Conservation (phyloP, 75 land plant species). For the Pinus taeda region DNA sequence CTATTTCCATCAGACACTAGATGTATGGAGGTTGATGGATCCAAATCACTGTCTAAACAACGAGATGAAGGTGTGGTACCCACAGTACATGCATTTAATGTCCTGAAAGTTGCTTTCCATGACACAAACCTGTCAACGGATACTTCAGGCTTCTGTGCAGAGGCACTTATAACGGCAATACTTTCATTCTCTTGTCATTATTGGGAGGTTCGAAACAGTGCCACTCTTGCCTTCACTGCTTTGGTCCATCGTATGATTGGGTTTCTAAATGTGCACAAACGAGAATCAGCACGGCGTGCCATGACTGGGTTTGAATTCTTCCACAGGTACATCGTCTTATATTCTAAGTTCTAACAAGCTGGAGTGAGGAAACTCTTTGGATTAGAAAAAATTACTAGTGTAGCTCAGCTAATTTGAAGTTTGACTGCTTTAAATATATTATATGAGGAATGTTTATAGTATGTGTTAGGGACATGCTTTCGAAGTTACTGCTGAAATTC, state of each 20-base stretch:
- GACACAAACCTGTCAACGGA: constrained; percentile 94
- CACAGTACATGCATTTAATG: constrained; percentile 95
- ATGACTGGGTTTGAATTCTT: constrained; percentile 97
- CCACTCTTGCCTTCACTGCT: constrained; percentile 89
- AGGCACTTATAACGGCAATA: constrained; percentile 73
- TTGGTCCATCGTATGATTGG: constrained; percentile 94
- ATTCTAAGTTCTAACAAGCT: constrained; percentile 1
- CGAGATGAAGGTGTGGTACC: constrained; percentile 96
- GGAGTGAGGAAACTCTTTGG: background rate
- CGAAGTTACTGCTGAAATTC: background rate
- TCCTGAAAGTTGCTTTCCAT: constrained; percentile 85
- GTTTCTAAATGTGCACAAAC: constrained; percentile 82
- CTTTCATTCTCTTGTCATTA: constrained; percentile 83
- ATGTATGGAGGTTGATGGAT: background rate
- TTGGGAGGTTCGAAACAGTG: constrained; percentile 96
- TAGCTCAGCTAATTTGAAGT: background rate
- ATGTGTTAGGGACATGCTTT: background rate
- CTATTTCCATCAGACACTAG: background rate
- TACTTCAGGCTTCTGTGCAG: constrained; percentile 94
- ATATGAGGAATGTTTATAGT: background rate
- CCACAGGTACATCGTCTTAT: constrained; percentile 63
- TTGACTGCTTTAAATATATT: background rate
- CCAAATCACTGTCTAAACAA: constrained; percentile 31
- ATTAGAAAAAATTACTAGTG: background rate
- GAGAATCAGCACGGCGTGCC: constrained; percentile 86